Evolutionary conservation across 108 stramenopile species (phyloP).

Genomic region (Nitzschia putrida): DNA sequence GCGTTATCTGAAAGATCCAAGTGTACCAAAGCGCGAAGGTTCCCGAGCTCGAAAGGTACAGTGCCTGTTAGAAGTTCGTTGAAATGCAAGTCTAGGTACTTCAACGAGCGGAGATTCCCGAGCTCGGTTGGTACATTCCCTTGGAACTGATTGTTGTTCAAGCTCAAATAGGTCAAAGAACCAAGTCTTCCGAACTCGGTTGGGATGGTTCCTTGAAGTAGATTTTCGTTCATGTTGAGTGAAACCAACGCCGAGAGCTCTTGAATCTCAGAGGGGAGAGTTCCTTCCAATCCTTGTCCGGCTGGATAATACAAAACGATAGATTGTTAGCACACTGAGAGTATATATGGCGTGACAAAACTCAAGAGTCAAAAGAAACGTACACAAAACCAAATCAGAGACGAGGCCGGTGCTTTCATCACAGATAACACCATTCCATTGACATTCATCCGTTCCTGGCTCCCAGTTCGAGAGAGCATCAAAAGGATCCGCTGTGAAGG

Average conservation of each 20-base stretch:
- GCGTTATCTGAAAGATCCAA: conserved; percentile 46
- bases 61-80: conserved; percentile 47
- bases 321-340: too few species aligned
- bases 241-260: conserved; percentile 25
- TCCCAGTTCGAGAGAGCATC: too few species aligned
- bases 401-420: too few species aligned
- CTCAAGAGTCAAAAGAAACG: too few species aligned
- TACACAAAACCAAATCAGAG: too few species aligned
- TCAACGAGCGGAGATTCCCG: conserved; percentile 29
- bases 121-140: conserved; percentile 38
- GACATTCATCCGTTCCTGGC: too few species aligned
- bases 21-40: conserved; percentile 16
- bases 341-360: too few species aligned
- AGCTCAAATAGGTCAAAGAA: conserved; percentile 38
- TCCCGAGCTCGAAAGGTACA: conserved; percentile 50
- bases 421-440: too few species aligned
- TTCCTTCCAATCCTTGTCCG: too few species aligned
- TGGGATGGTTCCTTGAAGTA: conserved; percentile 53
- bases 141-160: conserved; percentile 17
- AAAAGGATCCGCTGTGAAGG: too few species aligned
- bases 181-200: conserved; percentile 52
- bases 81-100: conserved; percentile 32
- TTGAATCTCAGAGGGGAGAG: conserved; percentile 43
- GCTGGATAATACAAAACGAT: too few species aligned
- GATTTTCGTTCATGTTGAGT: conserved; percentile 5